Evolutionary conservation across 1,284 basidiomycete species (phyloP).

Genomic region (Melampsora americana): DNA sequence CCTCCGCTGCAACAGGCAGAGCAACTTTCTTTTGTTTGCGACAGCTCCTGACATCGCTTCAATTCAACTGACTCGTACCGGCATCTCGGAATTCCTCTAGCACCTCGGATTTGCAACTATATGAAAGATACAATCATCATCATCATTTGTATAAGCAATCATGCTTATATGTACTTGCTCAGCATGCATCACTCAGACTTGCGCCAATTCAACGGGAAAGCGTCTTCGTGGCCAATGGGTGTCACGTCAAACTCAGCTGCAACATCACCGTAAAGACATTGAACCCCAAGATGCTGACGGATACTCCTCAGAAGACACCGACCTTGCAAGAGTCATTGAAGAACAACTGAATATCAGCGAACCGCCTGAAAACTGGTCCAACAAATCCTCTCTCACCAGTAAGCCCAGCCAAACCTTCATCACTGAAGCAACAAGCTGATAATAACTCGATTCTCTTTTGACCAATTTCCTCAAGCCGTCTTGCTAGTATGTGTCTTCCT

Average conservation of each 20-base stretch:
- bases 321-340: not conserved
- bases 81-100: not conserved
- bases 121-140: not conserved
- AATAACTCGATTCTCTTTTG: too few relatives aligned
- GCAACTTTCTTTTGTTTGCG: not conserved
- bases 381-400: slow-evolving; percentile 3
- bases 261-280: not conserved
- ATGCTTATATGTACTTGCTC: not conserved
- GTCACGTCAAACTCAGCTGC: not conserved
- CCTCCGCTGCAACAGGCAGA: not conserved
- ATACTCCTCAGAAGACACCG: not conserved
- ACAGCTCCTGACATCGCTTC: not conserved
- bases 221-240: not conserved
- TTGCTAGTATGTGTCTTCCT: too few relatives aligned
- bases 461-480: too few relatives aligned
- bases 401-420: not conserved
- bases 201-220: not conserved
- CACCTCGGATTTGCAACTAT: not conserved
- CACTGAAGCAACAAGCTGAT: too few relatives aligned
- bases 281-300: not conserved
- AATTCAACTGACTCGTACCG: not conserved
- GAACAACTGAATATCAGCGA: not conserved
- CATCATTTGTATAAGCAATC: not conserved
- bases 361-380: not conserved
- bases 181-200: slow-evolving; percentile 1